Evolutionary conservation across 139 green algal genomes (phyloP), one percentile per base, ranked within the genome.

Genomic region (Haematococcus sp.): DNA sequence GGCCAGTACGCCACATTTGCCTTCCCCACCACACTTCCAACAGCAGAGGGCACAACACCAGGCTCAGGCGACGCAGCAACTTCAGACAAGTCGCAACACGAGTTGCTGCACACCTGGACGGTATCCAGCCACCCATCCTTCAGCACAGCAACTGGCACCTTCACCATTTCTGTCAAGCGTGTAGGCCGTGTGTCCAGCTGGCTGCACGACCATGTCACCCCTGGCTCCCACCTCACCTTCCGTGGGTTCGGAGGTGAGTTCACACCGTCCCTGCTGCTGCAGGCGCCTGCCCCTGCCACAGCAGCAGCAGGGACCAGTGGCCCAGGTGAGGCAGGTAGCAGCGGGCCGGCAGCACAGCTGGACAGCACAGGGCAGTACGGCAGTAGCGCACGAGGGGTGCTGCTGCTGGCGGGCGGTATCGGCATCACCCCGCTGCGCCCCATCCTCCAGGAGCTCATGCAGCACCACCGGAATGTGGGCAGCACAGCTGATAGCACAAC

Each of bases 381-480:
- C 49, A 73, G 78, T 71, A 83, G 70, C 0, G 70, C 77, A 1
- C 40, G 77, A 23, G 13, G 63, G 20, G 61, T 61, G 58, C 49
- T 83, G 71, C 77, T 83, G 43, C 23, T 83, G 22, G 77, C 71
- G 30, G 77, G 64, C 27, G 77, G 77, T 64, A 79, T 83, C 20
- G 77, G 77, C 49, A 73, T 83, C 71, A 83, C 77, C 0, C 77
- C 77, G 1, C 44, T 83, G 46, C 40, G 77, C 16, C 28, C 54
- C 40, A 71, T 83, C 27, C 44, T 78, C 19, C 25, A 68, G 22
- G 71, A 75, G 13, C 34, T 78, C 35, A 13, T 58, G 25, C 40
- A 35, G 5, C 27, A 13, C 27, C n/a, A n/a, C n/a, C n/a, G n/a
- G n/a, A n/a, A n/a, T n/a, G 40, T 11, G 11, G 40, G 40, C 40